Evolutionary conservation across 2,329 filamentous ascomycete genomes (phyloP).

Genomic region (Paracorniculantispora psalliotae): DNA sequence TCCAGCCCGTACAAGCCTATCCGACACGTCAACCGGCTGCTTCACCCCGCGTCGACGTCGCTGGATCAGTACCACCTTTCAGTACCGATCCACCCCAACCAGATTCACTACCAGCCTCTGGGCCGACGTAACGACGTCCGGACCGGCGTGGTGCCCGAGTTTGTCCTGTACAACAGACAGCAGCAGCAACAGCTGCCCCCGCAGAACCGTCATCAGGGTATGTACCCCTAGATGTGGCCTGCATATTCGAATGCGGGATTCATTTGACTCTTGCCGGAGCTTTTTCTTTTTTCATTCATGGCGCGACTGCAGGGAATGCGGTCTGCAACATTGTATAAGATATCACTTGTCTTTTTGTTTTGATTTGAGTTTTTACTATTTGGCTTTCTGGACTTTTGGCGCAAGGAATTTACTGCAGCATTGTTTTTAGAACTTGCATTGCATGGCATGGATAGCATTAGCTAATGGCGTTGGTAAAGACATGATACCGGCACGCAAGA

Average conservation of each 20-base stretch:
- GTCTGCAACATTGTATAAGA: conserved; percentile 3
- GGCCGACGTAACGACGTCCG: conserved; percentile 64
- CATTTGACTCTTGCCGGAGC: not conserved
- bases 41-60: conserved; percentile 77
- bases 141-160: conserved; percentile 67
- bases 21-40: conserved; percentile 81
- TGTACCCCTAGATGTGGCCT: conserved; percentile 9
- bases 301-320: not conserved
- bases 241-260: not conserved
- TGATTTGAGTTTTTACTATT: not conserved
- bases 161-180: conserved; percentile 33
- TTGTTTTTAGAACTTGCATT: conserved; percentile 14
- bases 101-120: conserved; percentile 80
- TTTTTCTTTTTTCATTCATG: not conserved
- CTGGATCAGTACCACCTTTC: conserved; percentile 67
- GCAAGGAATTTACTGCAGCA: not conserved
- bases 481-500: not conserved
- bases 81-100: conserved; percentile 54
- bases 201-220: conserved; percentile 15
- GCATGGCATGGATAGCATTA: conserved; percentile 17
- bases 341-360: conserved; percentile 11
- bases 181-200: conserved; percentile 18
- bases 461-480: conserved; percentile 13
- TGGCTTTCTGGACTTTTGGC: not conserved
- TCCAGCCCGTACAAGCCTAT: conserved; percentile 91